Evolutionary conservation across 1,139 yeast genomes (phyloP), one percentile per base, ranked within the genome.

Genomic region (Pichia sp.): DNA sequence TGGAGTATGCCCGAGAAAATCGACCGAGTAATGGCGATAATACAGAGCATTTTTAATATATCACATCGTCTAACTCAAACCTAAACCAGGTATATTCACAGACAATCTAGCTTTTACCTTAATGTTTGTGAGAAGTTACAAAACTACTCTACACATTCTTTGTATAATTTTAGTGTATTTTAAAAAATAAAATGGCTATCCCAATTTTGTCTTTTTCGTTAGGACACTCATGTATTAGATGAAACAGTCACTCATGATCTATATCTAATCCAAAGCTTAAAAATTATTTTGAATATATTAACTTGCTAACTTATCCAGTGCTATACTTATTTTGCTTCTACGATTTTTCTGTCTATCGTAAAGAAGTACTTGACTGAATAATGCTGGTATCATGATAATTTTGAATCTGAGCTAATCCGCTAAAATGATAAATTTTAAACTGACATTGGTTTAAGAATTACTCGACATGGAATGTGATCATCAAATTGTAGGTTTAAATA

Each of bases 281-380:
- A 4, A n/a, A 30, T 8, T 29, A 43, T 3, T 42, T 24, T 6
- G 32, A 39, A 9, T 70, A 73, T 44, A n/a, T n/a, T n/a, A n/a
- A n/a, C n/a, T n/a, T n/a, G 65, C 71, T 35, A 76, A 83, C 42
- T 70, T 94, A 45, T 94, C 94, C 3, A 95, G 95, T 29, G 94
- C 94, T 1, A 86, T 57, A 85, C 95, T 0, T 95, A 85, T 61
- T 85, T 83, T 60, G 94, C 94, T 0, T 73, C 86, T 0, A 63
- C 84, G 55, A 85, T n/a, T n/a, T n/a, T n/a, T n/a, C n/a, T n/a
- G n/a, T n/a, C n/a, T n/a, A n/a, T n/a, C n/a, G n/a, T n/a, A n/a
- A n/a, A n/a, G n/a, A n/a, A n/a, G n/a, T n/a, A n/a, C n/a, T n/a
- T n/a, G n/a, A n/a, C n/a, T n/a, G n/a, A n/a, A n/a, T n/a, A n/a